These are phyloP conservation scores for Blastobotrys raffinosifermentans DNA, from an alignment of 1,139 yeast species.

Conservation along the genomic window DNA sequence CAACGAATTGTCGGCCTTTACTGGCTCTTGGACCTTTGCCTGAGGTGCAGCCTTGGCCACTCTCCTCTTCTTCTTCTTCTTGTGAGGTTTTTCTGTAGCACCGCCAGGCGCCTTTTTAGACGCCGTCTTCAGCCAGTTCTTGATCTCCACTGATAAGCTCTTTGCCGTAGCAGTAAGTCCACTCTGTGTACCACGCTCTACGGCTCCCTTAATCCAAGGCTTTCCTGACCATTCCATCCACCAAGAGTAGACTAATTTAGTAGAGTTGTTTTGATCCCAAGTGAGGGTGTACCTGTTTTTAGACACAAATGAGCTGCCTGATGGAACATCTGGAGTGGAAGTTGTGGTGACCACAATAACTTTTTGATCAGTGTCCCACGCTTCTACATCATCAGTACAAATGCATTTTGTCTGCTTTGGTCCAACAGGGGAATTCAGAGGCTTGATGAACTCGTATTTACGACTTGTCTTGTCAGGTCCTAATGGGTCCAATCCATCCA, in stretches of 20 bases:
- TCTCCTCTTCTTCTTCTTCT: conserved; percentile 16
- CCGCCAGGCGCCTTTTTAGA: conserved; percentile 31
- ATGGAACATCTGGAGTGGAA: conserved; percentile 90
- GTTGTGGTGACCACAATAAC: conserved; percentile 63
- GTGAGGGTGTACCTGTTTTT: conserved; percentile 57
- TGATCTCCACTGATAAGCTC: conserved; percentile 53
- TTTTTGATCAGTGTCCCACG: conserved; percentile 52
- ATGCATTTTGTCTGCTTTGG: conserved; percentile 90
- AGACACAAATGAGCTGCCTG: conserved; percentile 76
- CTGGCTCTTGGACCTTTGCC: too few species aligned
- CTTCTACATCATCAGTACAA: conserved; percentile 64
- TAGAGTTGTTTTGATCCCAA: conserved; percentile 72
- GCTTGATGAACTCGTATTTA: conserved; percentile 68
- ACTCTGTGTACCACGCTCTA: conserved; percentile 86
- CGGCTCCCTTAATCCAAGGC: conserved; percentile 85
- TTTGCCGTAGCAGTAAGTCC: conserved; percentile 78
- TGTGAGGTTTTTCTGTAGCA: conserved; percentile 13
- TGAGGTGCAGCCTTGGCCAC: conserved; percentile 21
- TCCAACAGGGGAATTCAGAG: conserved; percentile 77
- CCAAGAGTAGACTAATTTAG: conserved; percentile 60
- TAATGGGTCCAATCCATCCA: conserved; percentile 53
- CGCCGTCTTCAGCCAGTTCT: conserved; percentile 37
- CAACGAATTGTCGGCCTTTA: too few species aligned
- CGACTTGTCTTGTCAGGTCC: conserved; percentile 41
- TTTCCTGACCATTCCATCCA: conserved; percentile 87